Evolutionary conservation across 2,329 filamentous ascomycete genomes (phyloP).

Genomic region (Apiospora rasikravindrae): DNA sequence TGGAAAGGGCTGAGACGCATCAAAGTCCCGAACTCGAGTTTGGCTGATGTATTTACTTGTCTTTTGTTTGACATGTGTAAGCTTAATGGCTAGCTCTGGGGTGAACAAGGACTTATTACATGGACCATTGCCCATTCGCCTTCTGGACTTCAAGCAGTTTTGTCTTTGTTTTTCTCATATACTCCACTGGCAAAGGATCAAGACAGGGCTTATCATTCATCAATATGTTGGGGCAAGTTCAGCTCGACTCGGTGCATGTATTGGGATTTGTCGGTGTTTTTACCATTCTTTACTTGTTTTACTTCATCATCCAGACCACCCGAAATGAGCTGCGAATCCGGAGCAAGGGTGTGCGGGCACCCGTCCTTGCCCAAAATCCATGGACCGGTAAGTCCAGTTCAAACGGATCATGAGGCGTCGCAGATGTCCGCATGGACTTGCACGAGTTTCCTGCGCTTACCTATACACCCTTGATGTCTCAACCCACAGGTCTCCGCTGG

Average conservation of each 20-base stretch:
- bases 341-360: conserved; percentile 40
- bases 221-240: not conserved
- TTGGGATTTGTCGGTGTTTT: not conserved
- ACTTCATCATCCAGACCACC: conserved; percentile 25
- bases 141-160: no score
- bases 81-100: no score
- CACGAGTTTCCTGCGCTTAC: not conserved
- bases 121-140: not conserved
- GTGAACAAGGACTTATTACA: not conserved
- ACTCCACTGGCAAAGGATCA: no score
- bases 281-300: not conserved
- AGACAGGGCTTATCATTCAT: not conserved
- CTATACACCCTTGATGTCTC: not conserved
- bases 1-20: not conserved
- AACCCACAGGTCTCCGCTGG: conserved; percentile 26
- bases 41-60: no score
- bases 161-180: no score
- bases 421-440: not conserved
- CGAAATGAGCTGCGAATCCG: conserved; percentile 36
- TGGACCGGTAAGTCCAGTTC: conserved; percentile 36
- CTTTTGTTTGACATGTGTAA: not conserved
- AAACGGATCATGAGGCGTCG: not conserved
- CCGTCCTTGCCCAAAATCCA: conserved; percentile 40
- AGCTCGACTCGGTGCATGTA: not conserved
- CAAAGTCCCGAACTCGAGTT: not conserved